Evolutionary conservation across 306 rosid genomes (phyloP), one percentile per base, ranked within the genome.

Genomic region (Vigna hirtella): DNA sequence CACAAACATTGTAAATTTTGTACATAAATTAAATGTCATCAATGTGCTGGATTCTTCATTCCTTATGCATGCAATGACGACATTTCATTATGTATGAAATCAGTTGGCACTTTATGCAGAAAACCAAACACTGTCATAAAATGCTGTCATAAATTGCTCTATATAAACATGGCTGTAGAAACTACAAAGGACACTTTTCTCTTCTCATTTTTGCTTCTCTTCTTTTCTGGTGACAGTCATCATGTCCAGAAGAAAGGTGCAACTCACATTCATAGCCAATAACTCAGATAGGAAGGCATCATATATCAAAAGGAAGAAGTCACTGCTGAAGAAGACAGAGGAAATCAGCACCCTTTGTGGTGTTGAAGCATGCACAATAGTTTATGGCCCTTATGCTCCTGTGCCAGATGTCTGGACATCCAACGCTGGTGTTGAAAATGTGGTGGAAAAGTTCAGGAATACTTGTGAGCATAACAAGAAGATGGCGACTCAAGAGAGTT

Each of bases 121-220:
- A 26, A n/a, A 11, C 20, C 45, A 3, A 55, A 50, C 6, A 24
- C 4, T 16, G 12, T 4, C 18, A 0, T 17, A 14, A 11, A 24
- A 52, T 4, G 15, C 3, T 40, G 9, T 40, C 45, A 42, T 42
- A 42, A 42, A 42, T 42, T 42, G 47, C 1, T 10, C 52, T 77
- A 70, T 75, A 70, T 51, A 79, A 55, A 28, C 11, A 24, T 2
- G 17, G 20, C 16, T 59, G 32, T n/a, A n/a, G 14, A 66, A 66
- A 10, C 32, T 81, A 47, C 66, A 66, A 11, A 7, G 8, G 17
- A 43, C 15, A 20, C 7, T 56, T 18, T 8, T 53, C 28, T n/a
- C 58, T 7, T 52, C 18, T 52, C 3, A 1, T 9, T 40, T 2
- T 53, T 0, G 5, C 17, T 52, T 55, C 38, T 20, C 7, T 9